Evolutionary conservation across 345 rosid genomes (phyloP).

Genomic region (Heritiera fomes): DNA sequence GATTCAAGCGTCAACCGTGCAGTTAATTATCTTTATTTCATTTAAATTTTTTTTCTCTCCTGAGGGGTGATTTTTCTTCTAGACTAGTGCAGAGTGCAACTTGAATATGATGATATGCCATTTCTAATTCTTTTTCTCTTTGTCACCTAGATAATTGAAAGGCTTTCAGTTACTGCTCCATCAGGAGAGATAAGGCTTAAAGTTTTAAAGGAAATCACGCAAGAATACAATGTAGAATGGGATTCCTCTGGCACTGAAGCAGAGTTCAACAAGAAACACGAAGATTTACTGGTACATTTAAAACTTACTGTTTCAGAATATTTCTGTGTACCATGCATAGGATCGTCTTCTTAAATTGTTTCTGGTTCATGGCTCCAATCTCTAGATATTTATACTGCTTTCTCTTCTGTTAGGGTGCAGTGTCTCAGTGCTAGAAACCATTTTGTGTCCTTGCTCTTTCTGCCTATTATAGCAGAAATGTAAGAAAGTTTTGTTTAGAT

Average conservation of each 20-base stretch:
- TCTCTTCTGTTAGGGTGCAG: conserved; percentile 11
- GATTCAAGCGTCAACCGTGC: conserved; percentile 92
- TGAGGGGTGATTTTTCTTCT: conserved; percentile 6
- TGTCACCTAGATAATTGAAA: conserved; percentile 70
- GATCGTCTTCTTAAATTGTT: background rate
- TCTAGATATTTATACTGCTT: background rate
- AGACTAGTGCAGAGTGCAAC: conserved; percentile 1
- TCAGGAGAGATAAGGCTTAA: conserved; percentile 68
- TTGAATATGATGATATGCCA: conserved; percentile 8
- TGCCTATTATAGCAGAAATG: background rate
- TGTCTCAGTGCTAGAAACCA: background rate
- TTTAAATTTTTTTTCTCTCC: conserved; percentile 10
- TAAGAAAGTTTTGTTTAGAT: background rate
- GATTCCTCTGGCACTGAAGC: conserved; percentile 86
- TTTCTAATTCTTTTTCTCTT: conserved; percentile 13
- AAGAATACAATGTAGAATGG: conserved; percentile 72
- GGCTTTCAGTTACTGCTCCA: conserved; percentile 80
- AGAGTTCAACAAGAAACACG: conserved; percentile 78
- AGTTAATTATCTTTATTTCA: conserved; percentile 48
- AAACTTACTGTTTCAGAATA: conserved; percentile 19
- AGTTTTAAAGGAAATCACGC: conserved; percentile 78
- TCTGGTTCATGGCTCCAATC: conserved; percentile 8
- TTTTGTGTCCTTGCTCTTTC: background rate
- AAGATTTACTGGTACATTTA: conserved; percentile 75
- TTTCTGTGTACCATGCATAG: background rate